phyloP scores from a whole-genome alignment of 2,329 filamentous ascomycete species.

The Camillea tinctor region DNA sequence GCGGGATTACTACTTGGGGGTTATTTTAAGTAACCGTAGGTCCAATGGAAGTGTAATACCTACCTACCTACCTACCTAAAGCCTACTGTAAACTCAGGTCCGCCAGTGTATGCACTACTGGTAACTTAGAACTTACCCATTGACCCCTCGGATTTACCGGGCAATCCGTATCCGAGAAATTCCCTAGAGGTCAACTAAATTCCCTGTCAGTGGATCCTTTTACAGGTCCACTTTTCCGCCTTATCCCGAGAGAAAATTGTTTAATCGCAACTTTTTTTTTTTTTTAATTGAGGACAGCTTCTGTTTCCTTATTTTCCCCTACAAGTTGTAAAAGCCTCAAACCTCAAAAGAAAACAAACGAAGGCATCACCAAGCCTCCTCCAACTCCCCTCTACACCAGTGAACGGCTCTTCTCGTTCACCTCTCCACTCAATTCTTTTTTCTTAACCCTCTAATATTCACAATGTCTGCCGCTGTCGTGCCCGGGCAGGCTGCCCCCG shows the following conservation, averaged over 20 bases:
- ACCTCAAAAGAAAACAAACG: conserved; percentile 6
- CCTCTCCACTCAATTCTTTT: conserved; percentile 27
- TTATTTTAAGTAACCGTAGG: too few relatives aligned
- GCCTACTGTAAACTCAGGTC: too few relatives aligned
- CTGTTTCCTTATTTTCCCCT: conserved; percentile 10
- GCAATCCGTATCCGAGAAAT: conserved; percentile 16
- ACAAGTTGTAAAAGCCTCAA: conserved; percentile 26
- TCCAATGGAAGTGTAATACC: too few relatives aligned
- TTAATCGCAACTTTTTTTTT: conserved; percentile 12
- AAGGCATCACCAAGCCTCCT: conserved; percentile 11
- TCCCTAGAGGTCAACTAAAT: conserved; percentile 6
- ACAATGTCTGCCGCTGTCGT: conserved; percentile 26
- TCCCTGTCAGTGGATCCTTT: conserved; percentile 11
- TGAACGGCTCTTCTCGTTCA: conserved; percentile 11
- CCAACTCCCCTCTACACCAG: conserved; percentile 6
- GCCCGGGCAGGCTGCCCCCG: conserved; percentile 20
- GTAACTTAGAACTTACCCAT: neutral
- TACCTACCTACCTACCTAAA: too few relatives aligned
- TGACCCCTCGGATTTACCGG: conserved; percentile 10
- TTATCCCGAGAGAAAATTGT: conserved; percentile 19
- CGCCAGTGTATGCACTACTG: conserved; percentile 13
- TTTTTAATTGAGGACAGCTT: conserved; percentile 15
- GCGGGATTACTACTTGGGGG: too few relatives aligned
- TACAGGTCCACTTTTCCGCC: conserved; percentile 15
- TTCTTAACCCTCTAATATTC: conserved; percentile 11